Base-by-base conservation (phyloP, 164 flowering plant genomes). In the Saururus chinensis region DNA sequence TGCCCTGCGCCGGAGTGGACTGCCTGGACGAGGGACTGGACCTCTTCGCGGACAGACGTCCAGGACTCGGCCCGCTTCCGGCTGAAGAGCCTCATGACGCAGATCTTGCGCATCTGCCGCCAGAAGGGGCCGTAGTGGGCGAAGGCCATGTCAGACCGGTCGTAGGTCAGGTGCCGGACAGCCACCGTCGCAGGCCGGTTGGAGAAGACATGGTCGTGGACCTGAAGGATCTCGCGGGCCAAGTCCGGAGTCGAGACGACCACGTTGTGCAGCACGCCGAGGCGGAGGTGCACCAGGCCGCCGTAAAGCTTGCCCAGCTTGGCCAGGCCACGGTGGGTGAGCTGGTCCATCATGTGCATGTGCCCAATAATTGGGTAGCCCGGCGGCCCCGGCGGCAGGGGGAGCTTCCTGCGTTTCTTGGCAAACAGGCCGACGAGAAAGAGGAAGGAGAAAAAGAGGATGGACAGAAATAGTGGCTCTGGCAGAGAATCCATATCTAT, bases 81-180 rank as follows among this genome's bases (percentile, higher is more conserved):
- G 76, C 89, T 84, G 72, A 87, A 89, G 3, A 92, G 77, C 71
- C 79, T 81, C 83, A 82, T 86, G 62, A 87, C 95, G 57, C 90
- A 92, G 14, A 92, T 59, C 74, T 92, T 92, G 0, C 98, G 73
- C 89, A 87, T 87, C 79, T 92, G 92, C 17, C 95, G 79, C 96
- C 95, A 92, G 64, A 84, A 86, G 4, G 96, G 96, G 13, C 98
- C 98, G 71, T 92, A 92, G 71, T 82, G 70, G 2, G 96, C 89
- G 58, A 87, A 89, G 0, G 93, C 89, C 95, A 92, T 84, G 74
- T 92, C 95, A 0, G 96, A 86, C 0, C 86, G 75, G 66, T 86
- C 80, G 62, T 89, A 92, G 0, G 91, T 86, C 4, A 87, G 71
- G 73, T 85, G 89, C 16, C 72, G 76, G 53, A 86, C 84, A 59